These are phyloP conservation scores for Cudoniella acicularis DNA, from an alignment of 495 filamentous ascomycete species.

Conservation along the genomic window DNA sequence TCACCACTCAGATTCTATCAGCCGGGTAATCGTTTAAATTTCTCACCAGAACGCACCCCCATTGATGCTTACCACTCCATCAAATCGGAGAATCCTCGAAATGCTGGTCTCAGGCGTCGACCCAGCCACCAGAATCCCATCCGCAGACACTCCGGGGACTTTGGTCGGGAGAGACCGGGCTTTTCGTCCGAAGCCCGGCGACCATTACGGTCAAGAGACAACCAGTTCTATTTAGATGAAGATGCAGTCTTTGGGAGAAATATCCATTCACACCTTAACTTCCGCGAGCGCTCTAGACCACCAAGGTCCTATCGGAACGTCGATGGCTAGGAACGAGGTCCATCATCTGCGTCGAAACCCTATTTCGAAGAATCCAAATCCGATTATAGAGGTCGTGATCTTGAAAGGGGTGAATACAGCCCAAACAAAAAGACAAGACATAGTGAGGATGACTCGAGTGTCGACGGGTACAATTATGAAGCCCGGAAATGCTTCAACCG, in stretches of 20 bases:
- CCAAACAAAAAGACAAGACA: background rate
- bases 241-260: background rate
- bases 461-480: conserved; percentile 21
- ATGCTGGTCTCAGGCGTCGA: conserved; percentile 14
- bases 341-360: conserved; percentile 16
- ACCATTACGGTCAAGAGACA: conserved; percentile 10
- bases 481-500: background rate
- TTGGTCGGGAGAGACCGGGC: conserved; percentile 7
- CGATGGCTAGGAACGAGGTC: conserved; percentile 10
- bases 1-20: conserved; percentile 5
- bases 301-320: conserved; percentile 13
- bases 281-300: conserved; percentile 10
- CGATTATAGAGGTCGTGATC: conserved; percentile 5
- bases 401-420: conserved; percentile 11
- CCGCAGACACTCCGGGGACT: conserved; percentile 11
- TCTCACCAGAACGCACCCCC: conserved; percentile 12
- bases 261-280: conserved; percentile 8
- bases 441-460: conserved; percentile 8
- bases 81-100: conserved; percentile 5
- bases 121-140: background rate
- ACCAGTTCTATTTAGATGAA: conserved; percentile 10
- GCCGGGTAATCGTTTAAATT: background rate
- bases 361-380: conserved; percentile 14
- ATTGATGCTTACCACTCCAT: background rate
- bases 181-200: conserved; percentile 6